Evolutionary conservation across 805 yeast genomes (phyloP).

Genomic region (Candida andamanensis): DNA sequence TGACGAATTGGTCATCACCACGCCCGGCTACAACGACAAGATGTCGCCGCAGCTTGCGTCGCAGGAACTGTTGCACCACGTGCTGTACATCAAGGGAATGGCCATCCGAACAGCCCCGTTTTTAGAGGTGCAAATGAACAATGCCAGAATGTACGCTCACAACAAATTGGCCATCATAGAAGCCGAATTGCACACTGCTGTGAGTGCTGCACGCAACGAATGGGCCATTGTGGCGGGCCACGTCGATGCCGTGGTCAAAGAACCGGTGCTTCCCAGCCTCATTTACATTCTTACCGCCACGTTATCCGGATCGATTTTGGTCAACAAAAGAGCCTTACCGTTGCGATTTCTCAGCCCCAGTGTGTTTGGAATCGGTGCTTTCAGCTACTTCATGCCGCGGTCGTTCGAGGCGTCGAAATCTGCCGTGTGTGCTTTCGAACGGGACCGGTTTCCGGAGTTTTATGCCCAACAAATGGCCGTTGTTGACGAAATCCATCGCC

Average conservation of each 20-base stretch:
- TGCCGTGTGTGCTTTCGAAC: conserved; percentile 22
- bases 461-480: conserved; percentile 21
- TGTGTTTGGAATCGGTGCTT: conserved; percentile 40
- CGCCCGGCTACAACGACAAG: conserved; percentile 43
- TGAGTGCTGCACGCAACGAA: conserved; percentile 45
- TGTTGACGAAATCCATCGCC: conserved; percentile 8
- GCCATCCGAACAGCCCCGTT: conserved; percentile 45
- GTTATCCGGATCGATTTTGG: conserved; percentile 53
- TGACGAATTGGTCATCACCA: conserved; percentile 42
- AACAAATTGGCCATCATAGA: conserved; percentile 30
- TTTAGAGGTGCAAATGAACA: conserved; percentile 40
- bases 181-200: conserved; percentile 45
- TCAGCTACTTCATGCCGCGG: conserved; percentile 49
- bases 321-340: conserved; percentile 43
- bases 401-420: conserved; percentile 32
- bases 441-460: conserved; percentile 26
- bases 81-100: conserved; percentile 47
- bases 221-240: conserved; percentile 21
- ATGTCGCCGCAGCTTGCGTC: conserved; percentile 33
- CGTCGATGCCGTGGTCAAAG: conserved; percentile 36
- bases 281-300: conserved; percentile 52
- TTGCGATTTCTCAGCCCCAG: conserved; percentile 49
- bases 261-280: conserved; percentile 51
- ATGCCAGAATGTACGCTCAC: conserved; percentile 34
- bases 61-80: conserved; percentile 35